Conservation (phyloP, 2,329 filamentous ascomycete species). For the Trichoderma simmonsii region DNA sequence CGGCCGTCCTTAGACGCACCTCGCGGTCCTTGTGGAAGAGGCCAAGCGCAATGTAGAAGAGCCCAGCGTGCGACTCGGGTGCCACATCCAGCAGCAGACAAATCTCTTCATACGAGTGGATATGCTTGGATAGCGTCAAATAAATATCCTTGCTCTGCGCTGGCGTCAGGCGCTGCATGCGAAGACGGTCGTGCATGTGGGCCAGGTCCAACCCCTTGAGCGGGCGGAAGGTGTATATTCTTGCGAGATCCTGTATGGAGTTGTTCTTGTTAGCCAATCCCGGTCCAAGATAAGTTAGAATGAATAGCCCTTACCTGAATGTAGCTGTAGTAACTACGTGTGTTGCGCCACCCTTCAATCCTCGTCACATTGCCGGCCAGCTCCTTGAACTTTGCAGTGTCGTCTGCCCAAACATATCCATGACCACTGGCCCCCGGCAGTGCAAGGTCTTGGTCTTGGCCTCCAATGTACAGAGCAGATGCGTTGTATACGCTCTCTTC, state of each 20-base stretch:
- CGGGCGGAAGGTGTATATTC: slow-evolving; percentile 61
- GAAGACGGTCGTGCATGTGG: slow-evolving; percentile 88
- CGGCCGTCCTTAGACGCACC: slow-evolving; percentile 73
- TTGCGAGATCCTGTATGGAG: slow-evolving; percentile 58
- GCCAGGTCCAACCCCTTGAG: slow-evolving; percentile 81
- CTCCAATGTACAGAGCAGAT: slow-evolving; percentile 81
- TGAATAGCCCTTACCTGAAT: slow-evolving; percentile 62
- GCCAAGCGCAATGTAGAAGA: slow-evolving; percentile 88
- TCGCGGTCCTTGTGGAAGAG: slow-evolving; percentile 85
- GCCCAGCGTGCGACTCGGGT: slow-evolving; percentile 78
- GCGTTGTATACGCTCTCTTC: slow-evolving; percentile 95
- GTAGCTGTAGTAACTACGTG: slow-evolving; percentile 91
- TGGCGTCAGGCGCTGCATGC: slow-evolving; percentile 74
- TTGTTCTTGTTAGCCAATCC: not conserved
- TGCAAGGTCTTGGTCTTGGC: slow-evolving; percentile 63
- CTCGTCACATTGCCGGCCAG: slow-evolving; percentile 86
- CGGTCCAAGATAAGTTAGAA: not conserved
- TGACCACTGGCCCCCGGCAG: slow-evolving; percentile 68
- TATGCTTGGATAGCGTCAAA: slow-evolving; percentile 69
- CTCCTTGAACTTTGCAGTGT: slow-evolving; percentile 75
- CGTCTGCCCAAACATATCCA: slow-evolving; percentile 92
- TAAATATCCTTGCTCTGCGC: slow-evolving; percentile 81
- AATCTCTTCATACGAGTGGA: slow-evolving; percentile 79
- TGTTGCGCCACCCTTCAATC: slow-evolving; percentile 96
- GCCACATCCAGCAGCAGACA: slow-evolving; percentile 79